Percentiles rank a stretch among this genome's conserved stretches.
Conservation (phyloP, 441 rosid species). For the Geranium incanum region DNA sequence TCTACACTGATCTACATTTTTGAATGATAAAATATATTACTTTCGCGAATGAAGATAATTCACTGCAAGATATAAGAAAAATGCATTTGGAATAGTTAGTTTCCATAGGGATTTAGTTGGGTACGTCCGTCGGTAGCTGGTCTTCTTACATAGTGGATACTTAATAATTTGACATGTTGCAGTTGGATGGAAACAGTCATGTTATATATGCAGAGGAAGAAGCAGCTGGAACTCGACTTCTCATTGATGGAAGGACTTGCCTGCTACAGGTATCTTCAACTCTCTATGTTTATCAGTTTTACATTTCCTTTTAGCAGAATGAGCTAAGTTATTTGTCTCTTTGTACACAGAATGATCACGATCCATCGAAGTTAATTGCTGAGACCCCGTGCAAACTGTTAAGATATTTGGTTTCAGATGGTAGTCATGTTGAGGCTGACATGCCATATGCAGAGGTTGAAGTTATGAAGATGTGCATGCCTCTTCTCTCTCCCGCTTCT, state of each 20-base stretch:
- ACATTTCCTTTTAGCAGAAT: constrained; percentile 6
- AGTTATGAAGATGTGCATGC: constrained; percentile 99
- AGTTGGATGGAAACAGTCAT: constrained; percentile 99
- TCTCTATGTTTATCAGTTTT: constrained; percentile 11
- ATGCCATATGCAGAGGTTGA: constrained; percentile 98
- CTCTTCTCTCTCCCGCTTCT: constrained; percentile 99
- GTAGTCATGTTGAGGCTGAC: constrained; percentile 90
- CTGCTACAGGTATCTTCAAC: constrained; percentile 64
- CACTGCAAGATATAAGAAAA: neutral
- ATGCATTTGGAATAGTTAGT: constrained; percentile 4
- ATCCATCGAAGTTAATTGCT: constrained; percentile 95
- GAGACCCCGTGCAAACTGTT: constrained; percentile 99
- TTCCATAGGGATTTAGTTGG: constrained; percentile 1
- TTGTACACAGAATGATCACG: constrained; percentile 77
- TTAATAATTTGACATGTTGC: constrained; percentile 22
- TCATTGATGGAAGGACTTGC: constrained; percentile 99
- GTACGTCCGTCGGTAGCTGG: neutral
- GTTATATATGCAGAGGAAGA: constrained; percentile 99
- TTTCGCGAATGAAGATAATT: neutral
- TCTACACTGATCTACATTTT: neutral
- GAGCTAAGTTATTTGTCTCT: constrained; percentile 20
- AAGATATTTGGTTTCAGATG: constrained; percentile 86
- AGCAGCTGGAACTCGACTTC: constrained; percentile 99
- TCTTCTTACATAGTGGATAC: neutral
- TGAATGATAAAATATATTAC: neutral